A percentile compares a stretch with the other conserved stretches of the same genome.
phyloP scores from a whole-genome alignment of 2,329 filamentous ascomycete genomes.

The Raffaelea albimanens region DNA sequence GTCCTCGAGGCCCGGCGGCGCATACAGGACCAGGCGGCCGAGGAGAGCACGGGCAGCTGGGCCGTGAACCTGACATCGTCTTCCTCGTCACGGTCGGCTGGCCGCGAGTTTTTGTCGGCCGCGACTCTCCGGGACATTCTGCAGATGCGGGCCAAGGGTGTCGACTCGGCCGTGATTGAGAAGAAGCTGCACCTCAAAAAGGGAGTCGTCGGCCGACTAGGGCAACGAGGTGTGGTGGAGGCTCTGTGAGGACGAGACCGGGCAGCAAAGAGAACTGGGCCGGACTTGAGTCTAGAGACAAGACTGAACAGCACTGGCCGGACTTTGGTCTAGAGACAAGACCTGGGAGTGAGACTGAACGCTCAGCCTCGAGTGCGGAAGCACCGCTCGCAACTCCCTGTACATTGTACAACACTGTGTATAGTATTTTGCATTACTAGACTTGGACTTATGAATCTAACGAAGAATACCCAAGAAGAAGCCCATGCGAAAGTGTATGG shows the following conservation, averaged over 20 bases:
- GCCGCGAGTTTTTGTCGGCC: conserved; percentile 37
- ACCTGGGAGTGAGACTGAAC: too few relatives aligned
- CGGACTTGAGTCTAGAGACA: not conserved
- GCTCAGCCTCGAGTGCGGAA: too few relatives aligned
- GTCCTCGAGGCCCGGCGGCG: conserved; percentile 38
- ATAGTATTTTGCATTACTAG: too few relatives aligned
- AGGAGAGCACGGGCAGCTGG: conserved; percentile 30
- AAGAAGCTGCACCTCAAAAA: conserved; percentile 30
- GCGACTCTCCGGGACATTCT: conserved; percentile 37
- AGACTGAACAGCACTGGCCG: too few relatives aligned
- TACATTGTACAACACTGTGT: too few relatives aligned
- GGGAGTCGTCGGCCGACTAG: conserved; percentile 36
- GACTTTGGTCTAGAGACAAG: too few relatives aligned
- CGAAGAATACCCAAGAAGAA: too few relatives aligned
- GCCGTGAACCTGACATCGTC: conserved; percentile 5
- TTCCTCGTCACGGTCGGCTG: conserved; percentile 9
- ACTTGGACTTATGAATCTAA: too few relatives aligned
- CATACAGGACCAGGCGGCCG: conserved; percentile 32
- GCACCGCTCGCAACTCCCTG: too few relatives aligned
- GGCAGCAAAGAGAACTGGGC: too few relatives aligned
- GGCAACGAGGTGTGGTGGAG: conserved; percentile 28
- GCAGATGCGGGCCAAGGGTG: conserved; percentile 30
- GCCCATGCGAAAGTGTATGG: too few relatives aligned
- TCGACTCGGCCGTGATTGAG: conserved; percentile 33
- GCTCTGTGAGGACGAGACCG: conserved; percentile 18